Conservation (phyloP, 352 stramenopile species). For the Pythium scleroteichum region DNA sequence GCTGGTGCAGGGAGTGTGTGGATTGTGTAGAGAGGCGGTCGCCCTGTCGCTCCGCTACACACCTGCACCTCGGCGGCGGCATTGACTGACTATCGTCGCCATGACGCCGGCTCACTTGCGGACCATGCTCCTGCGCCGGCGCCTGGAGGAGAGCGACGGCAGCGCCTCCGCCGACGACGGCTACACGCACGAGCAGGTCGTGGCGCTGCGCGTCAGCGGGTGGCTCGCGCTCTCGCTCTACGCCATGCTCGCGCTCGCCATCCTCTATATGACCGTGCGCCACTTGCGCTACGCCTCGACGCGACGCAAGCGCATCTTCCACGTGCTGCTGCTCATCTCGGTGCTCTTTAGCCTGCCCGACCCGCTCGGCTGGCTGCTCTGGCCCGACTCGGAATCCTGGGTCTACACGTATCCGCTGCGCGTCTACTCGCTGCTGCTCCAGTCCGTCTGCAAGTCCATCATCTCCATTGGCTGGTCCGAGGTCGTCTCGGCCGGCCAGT, state of each 20-base stretch:
- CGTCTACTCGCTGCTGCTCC: constrained; percentile 66
- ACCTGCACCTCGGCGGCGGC: background rate
- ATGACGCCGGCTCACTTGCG: constrained; percentile 6
- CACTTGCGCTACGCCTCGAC: constrained; percentile 61
- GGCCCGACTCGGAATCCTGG: constrained; percentile 63
- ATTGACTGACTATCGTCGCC: constrained; percentile 11
- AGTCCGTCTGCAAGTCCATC: constrained; percentile 82
- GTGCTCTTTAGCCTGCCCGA: constrained; percentile 70
- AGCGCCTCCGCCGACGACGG: constrained; percentile 1
- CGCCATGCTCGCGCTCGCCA: constrained; percentile 48
- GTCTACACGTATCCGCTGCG: constrained; percentile 63
- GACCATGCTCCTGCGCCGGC: constrained; percentile 24
- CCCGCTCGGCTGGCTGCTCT: constrained; percentile 58
- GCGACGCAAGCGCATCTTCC: constrained; percentile 66
- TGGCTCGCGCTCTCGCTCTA: constrained; percentile 66
- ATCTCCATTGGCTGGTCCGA: constrained; percentile 79
- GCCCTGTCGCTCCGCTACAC: constrained; percentile 5
- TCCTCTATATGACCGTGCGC: constrained; percentile 62
- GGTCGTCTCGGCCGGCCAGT: constrained; percentile 76
- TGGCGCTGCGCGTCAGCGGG: constrained; percentile 53
- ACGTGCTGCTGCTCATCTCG: constrained; percentile 65
- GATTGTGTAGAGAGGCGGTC: constrained; percentile 6
- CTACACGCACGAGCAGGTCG: constrained; percentile 41
- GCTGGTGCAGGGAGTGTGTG: background rate
- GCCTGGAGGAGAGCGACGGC: constrained; percentile 7